phyloP scores from a whole-genome alignment of 2,329 filamentous ascomycete genomes.

The Fusarium mexicanum region DNA sequence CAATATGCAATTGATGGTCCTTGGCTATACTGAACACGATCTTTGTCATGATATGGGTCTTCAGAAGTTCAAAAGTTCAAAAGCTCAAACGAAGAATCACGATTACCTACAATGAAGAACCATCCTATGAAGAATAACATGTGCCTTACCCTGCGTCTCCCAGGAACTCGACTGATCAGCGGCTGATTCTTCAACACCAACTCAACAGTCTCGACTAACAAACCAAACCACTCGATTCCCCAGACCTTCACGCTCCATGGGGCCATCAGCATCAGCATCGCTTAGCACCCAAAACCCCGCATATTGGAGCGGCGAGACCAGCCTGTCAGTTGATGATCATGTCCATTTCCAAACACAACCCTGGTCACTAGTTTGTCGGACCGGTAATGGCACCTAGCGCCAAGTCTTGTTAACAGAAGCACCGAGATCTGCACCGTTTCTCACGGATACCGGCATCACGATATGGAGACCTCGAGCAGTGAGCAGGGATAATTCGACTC shows the following conservation, averaged over 20 bases:
- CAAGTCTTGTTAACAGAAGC: constrained; percentile 1
- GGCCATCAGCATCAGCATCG: not conserved
- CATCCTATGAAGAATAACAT: too few relatives aligned
- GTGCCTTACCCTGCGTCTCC: too few relatives aligned
- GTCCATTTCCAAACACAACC: not conserved
- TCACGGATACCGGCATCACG: constrained; percentile 22
- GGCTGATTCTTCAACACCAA: not conserved
- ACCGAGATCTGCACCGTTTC: constrained; percentile 27
- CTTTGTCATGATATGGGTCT: not conserved
- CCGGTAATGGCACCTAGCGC: constrained; percentile 15
- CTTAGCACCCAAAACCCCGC: constrained; percentile 15
- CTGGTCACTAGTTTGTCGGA: constrained; percentile 7
- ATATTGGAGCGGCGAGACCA: constrained; percentile 2
- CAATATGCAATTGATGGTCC: not conserved
- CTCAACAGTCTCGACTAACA: not conserved
- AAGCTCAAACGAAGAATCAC: not conserved
- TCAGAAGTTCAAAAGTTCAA: too few relatives aligned
- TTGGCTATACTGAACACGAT: not conserved
- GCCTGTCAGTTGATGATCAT: not conserved
- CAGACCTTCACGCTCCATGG: constrained; percentile 3
- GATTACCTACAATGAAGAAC: too few relatives aligned
- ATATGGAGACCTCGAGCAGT: not conserved
- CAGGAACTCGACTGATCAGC: not conserved
- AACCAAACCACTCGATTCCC: not conserved
- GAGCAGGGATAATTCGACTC: not conserved